Conservation (phyloP, 176 grass and related monocot genomes). For the Paspalum vaginatum region DNA sequence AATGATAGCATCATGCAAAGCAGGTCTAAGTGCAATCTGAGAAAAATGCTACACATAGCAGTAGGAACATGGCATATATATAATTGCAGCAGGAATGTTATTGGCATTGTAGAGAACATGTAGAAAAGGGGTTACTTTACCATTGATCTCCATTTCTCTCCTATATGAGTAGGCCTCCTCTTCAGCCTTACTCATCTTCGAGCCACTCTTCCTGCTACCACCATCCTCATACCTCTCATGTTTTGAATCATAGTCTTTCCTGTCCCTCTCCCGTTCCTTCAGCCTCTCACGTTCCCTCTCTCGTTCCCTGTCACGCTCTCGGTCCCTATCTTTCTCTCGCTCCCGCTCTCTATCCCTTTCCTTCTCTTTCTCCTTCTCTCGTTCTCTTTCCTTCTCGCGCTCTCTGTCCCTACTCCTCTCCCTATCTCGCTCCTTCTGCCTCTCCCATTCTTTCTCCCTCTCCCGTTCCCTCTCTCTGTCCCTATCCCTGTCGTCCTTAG, state of each 20-base stretch:
- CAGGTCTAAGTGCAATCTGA: slow-evolving; percentile 25
- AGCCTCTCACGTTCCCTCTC: slow-evolving; percentile 62
- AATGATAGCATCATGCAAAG: neutral
- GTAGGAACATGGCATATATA: slow-evolving; percentile 8
- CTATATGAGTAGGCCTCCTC: slow-evolving; percentile 63
- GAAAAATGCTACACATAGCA: slow-evolving; percentile 20
- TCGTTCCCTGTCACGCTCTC: slow-evolving; percentile 47
- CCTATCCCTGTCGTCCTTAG: slow-evolving; percentile 76
- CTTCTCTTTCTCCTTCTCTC: slow-evolving; percentile 54
- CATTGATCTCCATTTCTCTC: slow-evolving; percentile 60
- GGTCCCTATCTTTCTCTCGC: slow-evolving; percentile 43
- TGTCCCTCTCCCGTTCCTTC: slow-evolving; percentile 62
- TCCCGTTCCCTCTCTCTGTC: slow-evolving; percentile 60
- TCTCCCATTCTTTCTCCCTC: slow-evolving; percentile 46
- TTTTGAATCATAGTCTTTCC: slow-evolving; percentile 68
- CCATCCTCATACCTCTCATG: slow-evolving; percentile 79
- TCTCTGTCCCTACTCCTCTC: slow-evolving; percentile 60
- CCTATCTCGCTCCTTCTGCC: slow-evolving; percentile 53
- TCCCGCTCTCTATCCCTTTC: slow-evolving; percentile 66
- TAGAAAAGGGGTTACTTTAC: slow-evolving; percentile 51
- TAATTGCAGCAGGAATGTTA: slow-evolving; percentile 17
- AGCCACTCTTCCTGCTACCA: slow-evolving; percentile 65
- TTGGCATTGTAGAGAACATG: slow-evolving; percentile 29
- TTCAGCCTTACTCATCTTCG: slow-evolving; percentile 47
- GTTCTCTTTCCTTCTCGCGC: slow-evolving; percentile 52